These are phyloP conservation scores for Annulohypoxylon moriforme DNA, from an alignment of 495 filamentous ascomycete genomes.

Conservation along the genomic window DNA sequence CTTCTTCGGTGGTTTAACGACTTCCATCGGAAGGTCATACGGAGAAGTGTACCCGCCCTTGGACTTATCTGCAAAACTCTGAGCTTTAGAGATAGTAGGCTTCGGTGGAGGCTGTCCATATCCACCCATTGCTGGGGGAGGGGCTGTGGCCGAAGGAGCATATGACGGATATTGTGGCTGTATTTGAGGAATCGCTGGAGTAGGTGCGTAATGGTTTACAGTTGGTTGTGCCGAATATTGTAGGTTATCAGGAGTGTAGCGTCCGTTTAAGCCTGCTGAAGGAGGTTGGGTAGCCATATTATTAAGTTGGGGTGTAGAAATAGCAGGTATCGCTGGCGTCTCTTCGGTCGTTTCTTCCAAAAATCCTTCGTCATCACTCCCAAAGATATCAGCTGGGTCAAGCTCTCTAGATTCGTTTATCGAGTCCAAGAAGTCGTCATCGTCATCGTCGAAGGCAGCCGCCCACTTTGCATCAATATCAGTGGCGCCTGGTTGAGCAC, in stretches of 20 bases:
- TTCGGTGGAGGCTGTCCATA: conserved; percentile 55
- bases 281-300: conserved; percentile 45
- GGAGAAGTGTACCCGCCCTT: conserved; percentile 94
- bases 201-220: conserved; percentile 52
- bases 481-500: conserved; percentile 12
- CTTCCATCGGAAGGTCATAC: conserved; percentile 93
- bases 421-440: conserved; percentile 64
- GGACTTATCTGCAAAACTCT: conserved; percentile 87
- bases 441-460: conserved; percentile 83
- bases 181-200: conserved; percentile 35
- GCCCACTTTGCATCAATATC: conserved; percentile 87
- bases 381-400: conserved; percentile 69
- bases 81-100: conserved; percentile 64
- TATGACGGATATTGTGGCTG: conserved; percentile 51
- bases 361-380: conserved; percentile 79
- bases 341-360: conserved; percentile 67
- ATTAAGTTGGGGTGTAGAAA: conserved; percentile 37
- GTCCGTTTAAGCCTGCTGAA: conserved; percentile 50
- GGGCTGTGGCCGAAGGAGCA: conserved; percentile 55
- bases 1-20: conserved; percentile 76
- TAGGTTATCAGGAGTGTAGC: conserved; percentile 50
- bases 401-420: conserved; percentile 52
- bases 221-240: conserved; percentile 47
- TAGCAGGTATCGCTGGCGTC: conserved; percentile 27
- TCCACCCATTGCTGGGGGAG: conserved; percentile 52